Evolutionary conservation across 495 filamentous ascomycete species (phyloP).

Genomic region (Apiosordaria backusii): DNA sequence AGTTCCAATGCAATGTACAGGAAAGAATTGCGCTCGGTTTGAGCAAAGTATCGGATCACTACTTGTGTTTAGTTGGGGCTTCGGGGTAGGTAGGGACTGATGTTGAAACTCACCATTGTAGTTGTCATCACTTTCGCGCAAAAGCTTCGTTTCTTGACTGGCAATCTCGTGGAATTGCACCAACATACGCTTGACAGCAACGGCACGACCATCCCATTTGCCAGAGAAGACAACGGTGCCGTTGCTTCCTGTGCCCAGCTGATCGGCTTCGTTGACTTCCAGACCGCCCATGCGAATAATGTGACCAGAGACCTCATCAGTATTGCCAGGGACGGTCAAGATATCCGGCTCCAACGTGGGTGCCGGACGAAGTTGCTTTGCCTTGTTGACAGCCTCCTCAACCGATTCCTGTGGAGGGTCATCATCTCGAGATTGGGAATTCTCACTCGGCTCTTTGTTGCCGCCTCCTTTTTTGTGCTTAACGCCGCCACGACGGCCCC

Average conservation of each 20-base stretch:
- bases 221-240: slow-evolving; percentile 83
- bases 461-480: slow-evolving; percentile 58
- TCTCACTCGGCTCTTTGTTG: slow-evolving; percentile 38
- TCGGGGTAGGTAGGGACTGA: neutral
- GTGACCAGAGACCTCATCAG: slow-evolving; percentile 54
- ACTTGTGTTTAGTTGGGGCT: slow-evolving; percentile 27
- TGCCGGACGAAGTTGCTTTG: slow-evolving; percentile 44
- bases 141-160: slow-evolving; percentile 81
- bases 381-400: slow-evolving; percentile 44
- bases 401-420: slow-evolving; percentile 35
- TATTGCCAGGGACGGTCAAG: slow-evolving; percentile 43
- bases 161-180: slow-evolving; percentile 94
- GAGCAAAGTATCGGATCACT: slow-evolving; percentile 94
- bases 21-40: slow-evolving; percentile 83
- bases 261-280: slow-evolving; percentile 66
- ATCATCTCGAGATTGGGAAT: slow-evolving; percentile 42
- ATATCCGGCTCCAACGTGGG: slow-evolving; percentile 57
- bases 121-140: slow-evolving; percentile 93
- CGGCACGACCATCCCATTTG: slow-evolving; percentile 83
- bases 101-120: slow-evolving; percentile 58
- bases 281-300: slow-evolving; percentile 69
- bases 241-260: slow-evolving; percentile 77
- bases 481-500: slow-evolving; percentile 78
- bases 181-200: slow-evolving; percentile 96
- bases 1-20: slow-evolving; percentile 94